Evolutionary conservation across 805 yeast genomes (phyloP).

Genomic region (Wickerhamomyces rabaulensis): DNA sequence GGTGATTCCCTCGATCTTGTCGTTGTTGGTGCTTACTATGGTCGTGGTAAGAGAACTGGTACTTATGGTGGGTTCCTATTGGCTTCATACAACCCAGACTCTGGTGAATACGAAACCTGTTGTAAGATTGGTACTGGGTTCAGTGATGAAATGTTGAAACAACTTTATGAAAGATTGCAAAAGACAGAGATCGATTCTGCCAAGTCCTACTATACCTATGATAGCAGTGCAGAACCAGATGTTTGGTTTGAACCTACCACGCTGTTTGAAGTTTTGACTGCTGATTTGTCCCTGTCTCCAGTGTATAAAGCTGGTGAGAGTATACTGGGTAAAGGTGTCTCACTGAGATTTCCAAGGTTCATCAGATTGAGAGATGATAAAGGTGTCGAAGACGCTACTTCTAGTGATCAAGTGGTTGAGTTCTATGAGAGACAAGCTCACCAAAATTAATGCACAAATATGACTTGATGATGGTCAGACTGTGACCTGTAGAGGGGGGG

Average conservation of each 20-base stretch:
- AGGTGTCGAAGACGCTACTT: slow-evolving; percentile 78
- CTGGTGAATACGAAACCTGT: slow-evolving; percentile 90
- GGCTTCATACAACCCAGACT: slow-evolving; percentile 85
- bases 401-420: slow-evolving; percentile 77
- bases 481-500: no score
- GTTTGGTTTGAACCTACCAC: slow-evolving; percentile 90
- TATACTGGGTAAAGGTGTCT: slow-evolving; percentile 75
- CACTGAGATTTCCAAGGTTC: slow-evolving; percentile 85
- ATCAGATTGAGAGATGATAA: slow-evolving; percentile 82
- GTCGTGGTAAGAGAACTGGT: slow-evolving; percentile 93
- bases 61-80: slow-evolving; percentile 90
- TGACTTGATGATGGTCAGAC: no score
- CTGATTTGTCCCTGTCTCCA: slow-evolving; percentile 86
- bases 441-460: neutral
- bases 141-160: slow-evolving; percentile 72
- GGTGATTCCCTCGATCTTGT: slow-evolving; percentile 94
- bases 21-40: slow-evolving; percentile 90
- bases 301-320: slow-evolving; percentile 79
- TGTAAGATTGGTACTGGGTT: slow-evolving; percentile 98
- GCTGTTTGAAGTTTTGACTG: slow-evolving; percentile 85
- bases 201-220: slow-evolving; percentile 63
- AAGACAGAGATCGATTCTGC: slow-evolving; percentile 64
- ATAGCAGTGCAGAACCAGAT: slow-evolving; percentile 75
- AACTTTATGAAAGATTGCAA: slow-evolving; percentile 53
- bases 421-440: slow-evolving; percentile 67